Evolutionary conservation across 1,284 basidiomycete genomes (phyloP).

Genomic region (Takashimella koratensis): DNA sequence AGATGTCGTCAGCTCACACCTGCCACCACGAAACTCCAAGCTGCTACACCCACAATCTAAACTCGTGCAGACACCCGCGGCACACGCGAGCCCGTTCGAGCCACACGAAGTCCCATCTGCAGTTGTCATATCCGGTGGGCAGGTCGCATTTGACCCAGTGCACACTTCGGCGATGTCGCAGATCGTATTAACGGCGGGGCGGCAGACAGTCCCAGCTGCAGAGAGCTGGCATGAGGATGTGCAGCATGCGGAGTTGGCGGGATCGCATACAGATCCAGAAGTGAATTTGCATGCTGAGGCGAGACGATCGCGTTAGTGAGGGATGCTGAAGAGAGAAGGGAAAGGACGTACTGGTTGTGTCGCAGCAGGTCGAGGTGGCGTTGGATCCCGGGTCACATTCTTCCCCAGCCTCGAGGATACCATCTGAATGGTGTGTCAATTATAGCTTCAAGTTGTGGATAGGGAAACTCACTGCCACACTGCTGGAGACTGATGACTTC

Average conservation of each 20-base stretch:
- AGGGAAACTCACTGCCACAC: slow-evolving; percentile 42
- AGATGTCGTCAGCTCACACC: neutral
- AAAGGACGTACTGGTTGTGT: slow-evolving; percentile 55
- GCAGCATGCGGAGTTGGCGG: slow-evolving; percentile 73
- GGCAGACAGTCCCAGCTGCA: slow-evolving; percentile 60
- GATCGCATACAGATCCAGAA: slow-evolving; percentile 71
- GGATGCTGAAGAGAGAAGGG: no score
- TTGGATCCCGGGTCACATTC: slow-evolving; percentile 81
- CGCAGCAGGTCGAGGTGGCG: slow-evolving; percentile 67
- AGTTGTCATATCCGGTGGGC: slow-evolving; percentile 65
- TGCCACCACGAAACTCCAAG: slow-evolving; percentile 4
- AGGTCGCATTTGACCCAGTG: slow-evolving; percentile 67
- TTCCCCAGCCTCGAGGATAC: slow-evolving; percentile 59
- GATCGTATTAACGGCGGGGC: slow-evolving; percentile 61
- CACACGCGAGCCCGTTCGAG: slow-evolving; percentile 63
- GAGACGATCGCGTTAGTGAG: neutral
- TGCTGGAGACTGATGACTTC: slow-evolving; percentile 43
- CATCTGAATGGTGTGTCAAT: slow-evolving; percentile 26
- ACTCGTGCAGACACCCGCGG: slow-evolving; percentile 77
- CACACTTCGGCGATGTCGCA: slow-evolving; percentile 81
- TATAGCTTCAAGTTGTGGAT: neutral
- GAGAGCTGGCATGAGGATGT: slow-evolving; percentile 67
- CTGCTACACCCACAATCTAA: slow-evolving; percentile 56
- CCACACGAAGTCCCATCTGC: slow-evolving; percentile 72
- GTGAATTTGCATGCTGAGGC: slow-evolving; percentile 66